These are phyloP conservation scores for Citrus australasica DNA, from an alignment of 345 rosid genomes.

Conservation along the genomic window DNA sequence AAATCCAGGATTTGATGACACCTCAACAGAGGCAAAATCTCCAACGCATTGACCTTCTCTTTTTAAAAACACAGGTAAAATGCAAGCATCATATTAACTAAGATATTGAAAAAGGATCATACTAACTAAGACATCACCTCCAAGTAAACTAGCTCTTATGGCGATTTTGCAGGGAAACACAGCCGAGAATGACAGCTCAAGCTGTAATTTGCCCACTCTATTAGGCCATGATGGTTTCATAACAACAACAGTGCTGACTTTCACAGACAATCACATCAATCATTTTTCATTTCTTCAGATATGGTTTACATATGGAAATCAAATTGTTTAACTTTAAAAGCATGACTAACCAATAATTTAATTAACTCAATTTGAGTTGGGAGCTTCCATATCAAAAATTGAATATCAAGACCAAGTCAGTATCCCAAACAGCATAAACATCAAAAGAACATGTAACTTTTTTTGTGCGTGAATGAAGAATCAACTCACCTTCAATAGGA, in stretches of 20 bases:
- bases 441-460: neutral
- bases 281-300: neutral
- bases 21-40: neutral
- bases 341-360: neutral
- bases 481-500: slow-evolving; percentile 1
- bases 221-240: neutral
- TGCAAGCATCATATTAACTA: too few relatives aligned
- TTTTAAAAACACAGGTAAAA: too few relatives aligned
- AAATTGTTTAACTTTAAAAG: neutral
- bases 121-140: neutral
- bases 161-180: neutral
- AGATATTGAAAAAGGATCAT: neutral
- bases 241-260: neutral
- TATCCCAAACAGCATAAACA: neutral
- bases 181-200: neutral
- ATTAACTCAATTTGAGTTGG: neutral
- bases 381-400: neutral
- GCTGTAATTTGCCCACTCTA: neutral
- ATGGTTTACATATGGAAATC: neutral
- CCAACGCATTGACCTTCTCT: neutral
- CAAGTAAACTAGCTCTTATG: too few relatives aligned
- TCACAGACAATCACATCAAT: neutral
- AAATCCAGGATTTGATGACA: neutral
- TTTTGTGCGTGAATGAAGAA: neutral
- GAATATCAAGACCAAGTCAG: neutral